Conservation (phyloP, 192 early-diverging fungal genomes). For the Gaertneriomyces semiglobifer region DNA sequence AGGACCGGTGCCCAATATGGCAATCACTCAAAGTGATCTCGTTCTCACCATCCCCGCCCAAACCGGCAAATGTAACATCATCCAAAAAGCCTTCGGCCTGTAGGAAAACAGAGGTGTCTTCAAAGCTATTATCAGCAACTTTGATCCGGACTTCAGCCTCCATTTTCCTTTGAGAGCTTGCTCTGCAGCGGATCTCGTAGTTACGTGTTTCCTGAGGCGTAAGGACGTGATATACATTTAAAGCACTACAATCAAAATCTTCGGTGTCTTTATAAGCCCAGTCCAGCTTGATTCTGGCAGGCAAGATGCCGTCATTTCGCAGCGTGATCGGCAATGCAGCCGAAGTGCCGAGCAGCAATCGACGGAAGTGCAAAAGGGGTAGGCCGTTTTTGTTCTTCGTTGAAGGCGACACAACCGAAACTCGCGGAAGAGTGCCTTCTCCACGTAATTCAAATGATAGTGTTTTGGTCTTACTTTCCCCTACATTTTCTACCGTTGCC, state of each 20-base stretch:
- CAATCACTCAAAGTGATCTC: constrained; percentile 53
- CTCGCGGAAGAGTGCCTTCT: constrained; percentile 57
- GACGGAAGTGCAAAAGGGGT: constrained; percentile 45
- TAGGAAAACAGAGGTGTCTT: constrained; percentile 48
- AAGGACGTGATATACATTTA: constrained; percentile 35
- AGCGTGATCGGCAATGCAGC: constrained; percentile 47
- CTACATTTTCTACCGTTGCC: constrained; percentile 56
- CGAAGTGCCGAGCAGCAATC: constrained; percentile 43
- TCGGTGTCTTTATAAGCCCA: constrained; percentile 45
- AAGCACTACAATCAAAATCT: constrained; percentile 43
- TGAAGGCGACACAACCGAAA: constrained; percentile 48
- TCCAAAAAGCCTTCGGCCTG: constrained; percentile 56
- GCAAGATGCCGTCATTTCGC: constrained; percentile 57
- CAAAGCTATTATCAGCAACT: constrained; percentile 57
- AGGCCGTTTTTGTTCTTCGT: constrained; percentile 38
- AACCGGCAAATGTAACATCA: constrained; percentile 50
- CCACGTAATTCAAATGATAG: constrained; percentile 56
- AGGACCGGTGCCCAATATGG: constrained; percentile 39
- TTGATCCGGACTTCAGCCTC: constrained; percentile 49
- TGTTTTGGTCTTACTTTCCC: constrained; percentile 43
- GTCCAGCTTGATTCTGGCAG: constrained; percentile 54
- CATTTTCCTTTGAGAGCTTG: constrained; percentile 39
- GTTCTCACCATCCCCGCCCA: constrained; percentile 48
- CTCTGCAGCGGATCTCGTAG: constrained; percentile 43
- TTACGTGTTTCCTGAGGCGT: constrained; percentile 42